Evolutionary conservation across 1,284 basidiomycete genomes (phyloP).

Genomic region (Malassezia dermatis): DNA sequence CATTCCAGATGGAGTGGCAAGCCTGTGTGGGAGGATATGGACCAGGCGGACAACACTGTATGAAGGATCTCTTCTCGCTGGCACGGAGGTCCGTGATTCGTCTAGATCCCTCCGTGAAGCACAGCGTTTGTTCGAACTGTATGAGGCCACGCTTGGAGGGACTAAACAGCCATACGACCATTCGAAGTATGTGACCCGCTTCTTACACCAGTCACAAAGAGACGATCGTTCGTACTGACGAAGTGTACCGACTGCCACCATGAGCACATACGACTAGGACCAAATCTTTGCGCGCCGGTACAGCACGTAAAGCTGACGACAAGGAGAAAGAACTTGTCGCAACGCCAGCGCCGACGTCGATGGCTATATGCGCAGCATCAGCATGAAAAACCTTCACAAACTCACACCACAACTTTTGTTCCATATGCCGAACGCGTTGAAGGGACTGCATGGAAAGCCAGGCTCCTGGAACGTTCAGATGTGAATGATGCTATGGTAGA

Average conservation of each 20-base stretch:
- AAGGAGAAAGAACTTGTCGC: conserved; percentile 3
- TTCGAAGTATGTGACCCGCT: not conserved
- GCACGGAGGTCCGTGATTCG: conserved; percentile 16
- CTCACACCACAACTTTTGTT: not conserved
- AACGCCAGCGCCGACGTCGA: conserved; percentile 13
- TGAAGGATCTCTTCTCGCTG: conserved; percentile 8
- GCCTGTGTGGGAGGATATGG: not conserved
- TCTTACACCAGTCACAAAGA: not conserved
- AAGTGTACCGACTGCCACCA: not conserved
- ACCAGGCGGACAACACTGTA: not conserved
- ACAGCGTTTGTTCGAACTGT: conserved; percentile 8
- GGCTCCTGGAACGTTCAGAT: not conserved
- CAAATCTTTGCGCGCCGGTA: not conserved
- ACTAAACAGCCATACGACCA: not conserved
- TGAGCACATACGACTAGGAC: not conserved
- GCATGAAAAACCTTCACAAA: not conserved
- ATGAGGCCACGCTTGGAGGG: conserved; percentile 5
- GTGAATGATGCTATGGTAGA: not conserved
- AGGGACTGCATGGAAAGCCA: conserved; percentile 4
- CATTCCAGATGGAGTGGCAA: not conserved
- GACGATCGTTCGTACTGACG: not conserved
- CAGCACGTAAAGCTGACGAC: not conserved
- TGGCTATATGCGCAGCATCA: not conserved
- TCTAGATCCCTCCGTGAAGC: conserved; percentile 12
- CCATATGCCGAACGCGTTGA: conserved; percentile 1